Evolutionary conservation across 495 filamentous ascomycete genomes (phyloP).

Genomic region (Bacidia rubella): DNA sequence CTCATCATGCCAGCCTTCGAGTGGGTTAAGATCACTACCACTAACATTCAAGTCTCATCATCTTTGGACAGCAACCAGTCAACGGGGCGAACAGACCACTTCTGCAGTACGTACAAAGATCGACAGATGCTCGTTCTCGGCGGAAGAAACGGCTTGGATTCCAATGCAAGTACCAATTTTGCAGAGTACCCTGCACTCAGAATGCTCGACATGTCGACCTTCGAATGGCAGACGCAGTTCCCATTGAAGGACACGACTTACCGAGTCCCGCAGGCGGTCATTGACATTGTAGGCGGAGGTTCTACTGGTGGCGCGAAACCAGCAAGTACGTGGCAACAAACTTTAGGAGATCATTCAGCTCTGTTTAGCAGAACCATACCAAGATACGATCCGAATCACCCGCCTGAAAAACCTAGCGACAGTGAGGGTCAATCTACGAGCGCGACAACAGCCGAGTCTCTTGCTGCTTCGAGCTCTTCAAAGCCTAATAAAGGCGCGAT

Average conservation of each 20-base stretch:
- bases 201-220: conserved; percentile 4
- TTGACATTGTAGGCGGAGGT: conserved; percentile 4
- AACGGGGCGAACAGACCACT: too few relatives aligned
- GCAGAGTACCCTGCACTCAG: neutral
- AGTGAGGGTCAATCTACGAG: too few relatives aligned
- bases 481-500: too few relatives aligned
- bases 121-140: conserved; percentile 7
- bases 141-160: neutral
- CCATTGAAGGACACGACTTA: neutral
- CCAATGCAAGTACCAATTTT: too few relatives aligned
- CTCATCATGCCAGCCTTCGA: too few relatives aligned
- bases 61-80: neutral
- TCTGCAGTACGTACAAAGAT: conserved; percentile 3
- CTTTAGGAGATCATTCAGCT: neutral
- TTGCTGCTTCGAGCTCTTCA: too few relatives aligned
- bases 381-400: too few relatives aligned
- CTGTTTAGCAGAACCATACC: neutral
- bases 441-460: too few relatives aligned
- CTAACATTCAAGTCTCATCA: neutral
- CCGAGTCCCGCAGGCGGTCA: conserved; percentile 1
- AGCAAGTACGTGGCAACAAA: neutral
- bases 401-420: too few relatives aligned
- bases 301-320: neutral
- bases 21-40: conserved; percentile 3
- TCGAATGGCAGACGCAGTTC: conserved; percentile 4